Evolutionary conservation across 2,329 filamentous ascomycete species (phyloP).

Genomic region (Calonectria pseudoreteaudii): DNA sequence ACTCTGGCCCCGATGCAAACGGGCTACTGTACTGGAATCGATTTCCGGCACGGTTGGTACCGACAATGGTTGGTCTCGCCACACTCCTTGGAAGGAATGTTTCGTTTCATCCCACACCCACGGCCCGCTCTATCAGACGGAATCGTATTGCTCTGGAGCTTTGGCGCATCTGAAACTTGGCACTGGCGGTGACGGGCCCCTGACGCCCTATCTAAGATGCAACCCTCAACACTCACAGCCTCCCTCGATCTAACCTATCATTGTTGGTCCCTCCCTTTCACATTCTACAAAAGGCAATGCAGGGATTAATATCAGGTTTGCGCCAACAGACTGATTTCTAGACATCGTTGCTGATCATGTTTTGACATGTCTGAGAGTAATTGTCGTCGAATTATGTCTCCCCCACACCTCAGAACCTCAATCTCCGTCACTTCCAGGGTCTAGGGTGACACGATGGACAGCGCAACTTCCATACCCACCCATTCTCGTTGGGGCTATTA

Average conservation of each 20-base stretch:
- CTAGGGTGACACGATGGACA: neutral
- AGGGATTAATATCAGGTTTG: conserved; percentile 12
- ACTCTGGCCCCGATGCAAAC: neutral
- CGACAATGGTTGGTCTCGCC: neutral
- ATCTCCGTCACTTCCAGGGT: neutral
- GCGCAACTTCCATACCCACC: neutral
- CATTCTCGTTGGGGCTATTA: neutral
- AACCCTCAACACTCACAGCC: neutral
- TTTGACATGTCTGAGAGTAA: neutral
- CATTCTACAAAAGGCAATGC: neutral
- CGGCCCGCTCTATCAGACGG: conserved; percentile 4
- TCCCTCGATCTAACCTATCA: neutral
- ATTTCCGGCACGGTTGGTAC: neutral
- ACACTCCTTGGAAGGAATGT: neutral
- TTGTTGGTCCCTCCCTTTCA: neutral
- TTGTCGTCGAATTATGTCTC: neutral
- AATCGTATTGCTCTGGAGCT: neutral
- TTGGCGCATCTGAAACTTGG: conserved; percentile 14
- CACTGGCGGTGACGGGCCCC: neutral
- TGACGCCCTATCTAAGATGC: neutral
- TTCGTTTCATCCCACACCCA: conserved; percentile 5
- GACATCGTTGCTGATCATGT: neutral
- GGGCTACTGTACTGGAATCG: neutral
- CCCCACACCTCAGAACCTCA: neutral
- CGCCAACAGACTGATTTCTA: neutral